Evolutionary conservation across 305 asterid genomes (phyloP).

Genomic region (Rubia tinctorum): DNA sequence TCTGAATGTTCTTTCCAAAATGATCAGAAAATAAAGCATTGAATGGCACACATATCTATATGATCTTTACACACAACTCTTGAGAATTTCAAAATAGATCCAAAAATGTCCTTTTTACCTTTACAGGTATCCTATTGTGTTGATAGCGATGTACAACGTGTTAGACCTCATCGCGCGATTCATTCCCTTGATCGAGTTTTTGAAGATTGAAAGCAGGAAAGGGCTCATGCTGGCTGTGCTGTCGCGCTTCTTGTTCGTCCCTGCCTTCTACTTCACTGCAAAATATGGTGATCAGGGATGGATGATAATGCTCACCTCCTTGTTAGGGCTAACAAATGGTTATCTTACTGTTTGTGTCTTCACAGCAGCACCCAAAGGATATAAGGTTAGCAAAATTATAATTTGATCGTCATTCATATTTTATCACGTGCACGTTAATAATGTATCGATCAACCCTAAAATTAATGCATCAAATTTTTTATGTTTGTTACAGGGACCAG

Average conservation of each 20-base stretch:
- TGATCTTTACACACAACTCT: not conserved
- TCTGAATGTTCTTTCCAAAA: not conserved
- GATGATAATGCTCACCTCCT: conserved; percentile 42
- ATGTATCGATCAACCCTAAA: not conserved
- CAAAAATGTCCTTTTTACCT: not conserved
- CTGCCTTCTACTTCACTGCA: conserved; percentile 42
- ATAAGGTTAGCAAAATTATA: conserved; percentile 29
- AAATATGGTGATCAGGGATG: conserved; percentile 44
- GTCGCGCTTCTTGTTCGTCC: conserved; percentile 33
- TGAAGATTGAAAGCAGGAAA: conserved; percentile 33
- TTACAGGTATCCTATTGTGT: conserved; percentile 35
- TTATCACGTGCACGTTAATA: not conserved
- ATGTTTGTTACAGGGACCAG: conserved; percentile 30
- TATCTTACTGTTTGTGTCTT: conserved; percentile 40
- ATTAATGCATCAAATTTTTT: not conserved
- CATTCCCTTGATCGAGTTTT: conserved; percentile 27
- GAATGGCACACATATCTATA: not conserved
- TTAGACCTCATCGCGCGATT: conserved; percentile 34
- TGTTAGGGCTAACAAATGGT: conserved; percentile 42
- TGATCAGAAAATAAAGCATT: not conserved
- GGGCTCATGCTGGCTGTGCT: conserved; percentile 31
- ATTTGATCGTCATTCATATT: too few relatives aligned
- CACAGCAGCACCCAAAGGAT: conserved; percentile 41
- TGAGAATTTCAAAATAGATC: not conserved
- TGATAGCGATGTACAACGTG: conserved; percentile 36